Evolutionary conservation across 805 yeast species (phyloP), one percentile per base, ranked within the genome.

Genomic region (Lachancea meyersii): DNA sequence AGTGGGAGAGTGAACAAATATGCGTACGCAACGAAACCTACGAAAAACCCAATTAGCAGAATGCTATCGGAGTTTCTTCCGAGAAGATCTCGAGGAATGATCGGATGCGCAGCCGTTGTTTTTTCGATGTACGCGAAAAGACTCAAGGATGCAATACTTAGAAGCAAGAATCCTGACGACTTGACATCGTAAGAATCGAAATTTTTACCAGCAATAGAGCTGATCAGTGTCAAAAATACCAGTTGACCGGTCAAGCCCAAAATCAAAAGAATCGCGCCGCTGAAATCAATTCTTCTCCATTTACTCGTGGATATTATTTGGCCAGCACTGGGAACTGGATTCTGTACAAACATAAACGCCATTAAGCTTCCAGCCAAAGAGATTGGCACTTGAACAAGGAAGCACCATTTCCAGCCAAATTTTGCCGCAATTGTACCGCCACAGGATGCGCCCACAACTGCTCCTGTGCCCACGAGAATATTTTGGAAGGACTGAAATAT

Each of bases 381-480:
- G 4, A 66, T 57, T 2, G 69, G 63, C 18, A 64, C 57, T 49
- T 68, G 72, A 11, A 56, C 44, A 22, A 61, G 43, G 44, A 68
- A 67, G 43, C 71, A 64, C 63, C 60, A 67, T 48, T 71, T 60
- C 73, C 73, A 69, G 7, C 73, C 73, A 20, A 63, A 48, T 3
- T 43, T 41, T 3, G 61, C 54, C 3, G 71, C 55, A 10, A 69
- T 55, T 13, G 48, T 43, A 0, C 72, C 73, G 17, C 73, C 72
- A 27, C 64, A 48, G 5, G 69, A 57, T 11, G 69, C 67, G 14
- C 58, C 58, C 42, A 69, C 53, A 34, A 69, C 49, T 36, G 64
- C 66, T 1, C 74, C 73, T 46, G 68, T 69, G 1, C 82, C 82
- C 54, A 75, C 75, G 48, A 64, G 77, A 36, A 75, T 59, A 3